Evolutionary conservation across 768 basidiomycete species (phyloP), one percentile per base, ranked within the genome.

Genomic region (Agaricus subrufescens): DNA sequence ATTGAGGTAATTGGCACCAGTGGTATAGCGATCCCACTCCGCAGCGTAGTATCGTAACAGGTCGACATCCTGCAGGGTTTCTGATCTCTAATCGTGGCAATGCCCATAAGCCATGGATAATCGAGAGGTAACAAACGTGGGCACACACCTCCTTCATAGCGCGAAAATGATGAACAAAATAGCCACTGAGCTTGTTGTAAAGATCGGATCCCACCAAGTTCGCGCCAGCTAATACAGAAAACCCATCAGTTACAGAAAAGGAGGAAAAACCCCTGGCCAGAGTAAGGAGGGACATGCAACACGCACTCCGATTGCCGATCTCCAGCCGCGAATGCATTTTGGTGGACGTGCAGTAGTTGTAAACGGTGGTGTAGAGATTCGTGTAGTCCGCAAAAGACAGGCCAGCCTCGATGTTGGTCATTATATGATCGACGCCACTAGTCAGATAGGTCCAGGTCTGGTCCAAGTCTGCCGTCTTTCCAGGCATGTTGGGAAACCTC

Each of bases 151-250:
- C 70, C 62, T 75, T 84, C 82, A 77, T 85, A 67, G 63, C 86
- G 75, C 83, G 85, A 51, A 98, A 84, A 74, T 98, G 97, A 1
- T 77, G 69, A 39, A 89, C 79, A 67, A 98, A 93, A 78, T 97
- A 99, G 51, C 82, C 80, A 65, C 88, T 89, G 65, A 99, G 82
- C 69, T 94, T 89, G 67, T 90, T 92, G 72, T 99, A 99, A 60
- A 99, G 74, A 79, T 98, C 96, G 46, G 96, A 90, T 56, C 97
- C 97, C 84, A 98, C 97, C 66, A 98, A 73, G 76, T 96, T 97
- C 56, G 95, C 94, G 60, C 95, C 96, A 57, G 91, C 91, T 90
- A 68, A 30, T 42, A 57, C 57, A 44, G 50, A 44, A 47, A 19
- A 40, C 46, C 43, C 53, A 58, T 70, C 65, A 67, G 49, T 15